Base-by-base conservation (phyloP, 805 yeast species). In the Candida corydali region DNA sequence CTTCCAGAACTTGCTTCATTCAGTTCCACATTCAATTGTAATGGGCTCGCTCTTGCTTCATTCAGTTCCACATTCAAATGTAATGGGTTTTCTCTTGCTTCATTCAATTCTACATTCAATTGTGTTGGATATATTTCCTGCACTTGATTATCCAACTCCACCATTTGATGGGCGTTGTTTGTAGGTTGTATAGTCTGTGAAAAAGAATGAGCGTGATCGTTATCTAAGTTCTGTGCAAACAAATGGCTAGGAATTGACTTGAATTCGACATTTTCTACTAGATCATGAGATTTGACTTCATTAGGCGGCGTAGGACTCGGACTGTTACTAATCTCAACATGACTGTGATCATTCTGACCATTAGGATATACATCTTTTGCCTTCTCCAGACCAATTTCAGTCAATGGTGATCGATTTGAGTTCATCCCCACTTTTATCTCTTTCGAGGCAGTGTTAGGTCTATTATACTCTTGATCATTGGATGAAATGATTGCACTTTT, bases 1-100 rank as follows among this genome's bases (percentile, higher is more conserved):
- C 37, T 48, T 9, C 41, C 45, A 8, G 12, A 15, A 11, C 35
- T 44, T 15, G 15, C 22, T 10, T 30, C 42, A 17, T 42, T 6
- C 17, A 23, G 26, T 5, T 3, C 6, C 9, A 16, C 22, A 4
- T 28, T 47, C n/a, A n/a, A n/a, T 1, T 37, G 34, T n/a, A 34
- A 37, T 5, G 32, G 38, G n/a, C n/a, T n/a, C n/a, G n/a, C n/a
- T n/a, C n/a, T n/a, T n/a, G n/a, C n/a, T n/a, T n/a, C n/a, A n/a
- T n/a, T n/a, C n/a, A n/a, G n/a, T 22, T 38, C 44, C 6, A 38
- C 36, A 1, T 26, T 34, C 11, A 38, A 14, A 14, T 12, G 6
- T 17, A 5, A 14, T 17, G 10, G 5, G 15, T 26, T 11, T 18
- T 10, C 18, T 5, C 7, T n/a, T 12, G 16, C 22, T 17, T 8